Evolutionary conservation across 2,329 filamentous ascomycete species (phyloP).

Genomic region (Beauveria brongniartii): DNA sequence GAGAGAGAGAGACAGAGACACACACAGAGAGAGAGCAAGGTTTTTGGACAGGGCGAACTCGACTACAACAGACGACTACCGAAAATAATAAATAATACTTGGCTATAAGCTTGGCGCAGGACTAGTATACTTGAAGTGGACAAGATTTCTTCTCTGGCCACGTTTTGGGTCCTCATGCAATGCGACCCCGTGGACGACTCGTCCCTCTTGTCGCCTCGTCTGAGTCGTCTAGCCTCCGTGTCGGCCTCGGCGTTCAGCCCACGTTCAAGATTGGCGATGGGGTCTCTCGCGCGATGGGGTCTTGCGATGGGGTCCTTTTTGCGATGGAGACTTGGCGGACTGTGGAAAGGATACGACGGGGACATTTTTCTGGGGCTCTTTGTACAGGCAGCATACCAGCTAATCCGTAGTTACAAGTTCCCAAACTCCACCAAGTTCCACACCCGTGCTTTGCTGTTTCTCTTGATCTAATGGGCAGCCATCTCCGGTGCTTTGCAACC

Average conservation of each 20-base stretch:
- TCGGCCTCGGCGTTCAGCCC: not conserved
- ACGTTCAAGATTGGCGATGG: constrained; percentile 1
- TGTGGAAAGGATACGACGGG: not conserved
- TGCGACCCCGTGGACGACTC: no score
- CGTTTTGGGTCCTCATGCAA: no score
- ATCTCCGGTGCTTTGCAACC: not conserved
- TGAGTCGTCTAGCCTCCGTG: not conserved
- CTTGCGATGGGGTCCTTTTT: not conserved
- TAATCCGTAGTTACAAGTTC: no score
- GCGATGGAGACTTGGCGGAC: no score
- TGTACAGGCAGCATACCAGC: not conserved
- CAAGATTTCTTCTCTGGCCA: no score
- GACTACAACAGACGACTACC: not conserved
- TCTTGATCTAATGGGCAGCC: not conserved
- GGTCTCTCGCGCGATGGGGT: not conserved
- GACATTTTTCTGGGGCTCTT: not conserved
- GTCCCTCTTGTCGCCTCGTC: not conserved
- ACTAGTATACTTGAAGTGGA: no score
- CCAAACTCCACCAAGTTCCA: not conserved
- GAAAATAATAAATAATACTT: no score
- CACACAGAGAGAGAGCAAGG: not conserved
- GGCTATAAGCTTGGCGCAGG: no score
- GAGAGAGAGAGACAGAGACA: not conserved
- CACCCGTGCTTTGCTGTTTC: not conserved
- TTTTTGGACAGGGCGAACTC: not conserved